Conservation (phyloP, 306 rosid species). For the Amphicarpaea edgeworthii region DNA sequence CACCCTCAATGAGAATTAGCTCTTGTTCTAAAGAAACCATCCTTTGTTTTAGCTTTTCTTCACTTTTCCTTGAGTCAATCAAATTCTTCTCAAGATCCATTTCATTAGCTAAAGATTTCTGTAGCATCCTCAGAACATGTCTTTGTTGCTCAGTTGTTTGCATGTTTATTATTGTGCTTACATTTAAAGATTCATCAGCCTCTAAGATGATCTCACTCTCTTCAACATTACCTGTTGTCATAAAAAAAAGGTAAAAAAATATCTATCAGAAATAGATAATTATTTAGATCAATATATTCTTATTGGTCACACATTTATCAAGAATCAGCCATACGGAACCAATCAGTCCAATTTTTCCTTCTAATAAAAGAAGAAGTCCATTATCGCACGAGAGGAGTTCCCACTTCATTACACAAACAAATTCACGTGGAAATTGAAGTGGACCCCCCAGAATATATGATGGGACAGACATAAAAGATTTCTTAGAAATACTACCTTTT, state of each 20-base stretch:
- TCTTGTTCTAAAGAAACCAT: conserved; percentile 62
- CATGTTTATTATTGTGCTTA: conserved; percentile 55
- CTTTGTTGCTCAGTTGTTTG: conserved; percentile 77
- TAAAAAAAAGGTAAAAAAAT: conserved; percentile 17
- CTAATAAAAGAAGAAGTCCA: conserved; percentile 3
- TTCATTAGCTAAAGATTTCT: conserved; percentile 84
- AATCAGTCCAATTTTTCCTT: conserved; percentile 32
- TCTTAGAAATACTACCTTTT: conserved; percentile 11
- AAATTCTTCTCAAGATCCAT: conserved; percentile 84
- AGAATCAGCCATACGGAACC: conserved; percentile 41
- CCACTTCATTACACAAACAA: conserved; percentile 31
- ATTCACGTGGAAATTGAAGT: conserved; percentile 39
- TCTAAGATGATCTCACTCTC: conserved; percentile 47
- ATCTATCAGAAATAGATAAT: conserved; percentile 32
- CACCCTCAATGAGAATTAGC: conserved; percentile 64
- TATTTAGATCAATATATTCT: conserved; percentile 24
- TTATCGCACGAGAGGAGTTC: conserved; percentile 18
- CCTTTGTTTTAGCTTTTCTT: conserved; percentile 65
- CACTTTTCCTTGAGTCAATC: conserved; percentile 58
- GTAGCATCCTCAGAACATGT: conserved; percentile 77
- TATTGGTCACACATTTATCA: conserved; percentile 37
- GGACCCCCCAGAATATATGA: conserved; percentile 44
- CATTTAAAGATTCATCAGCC: conserved; percentile 51
- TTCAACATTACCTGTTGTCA: conserved; percentile 60
- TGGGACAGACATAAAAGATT: conserved; percentile 35